These are phyloP conservation scores for Hippophae rhamnoides DNA, from an alignment of 306 rosid species.

Conservation along the genomic window DNA sequence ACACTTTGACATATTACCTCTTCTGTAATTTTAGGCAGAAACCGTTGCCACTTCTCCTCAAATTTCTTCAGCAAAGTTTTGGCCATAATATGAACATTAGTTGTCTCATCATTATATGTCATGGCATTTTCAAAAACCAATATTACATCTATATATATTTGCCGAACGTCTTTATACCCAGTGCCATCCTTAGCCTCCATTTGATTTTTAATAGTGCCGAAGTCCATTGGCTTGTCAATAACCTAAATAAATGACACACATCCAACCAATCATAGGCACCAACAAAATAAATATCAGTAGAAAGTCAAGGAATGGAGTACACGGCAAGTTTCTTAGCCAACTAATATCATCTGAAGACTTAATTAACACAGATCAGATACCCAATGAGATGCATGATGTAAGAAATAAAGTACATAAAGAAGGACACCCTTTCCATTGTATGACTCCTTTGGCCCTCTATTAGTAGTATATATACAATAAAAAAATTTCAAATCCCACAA, in stretches of 20 bases:
- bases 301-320: not conserved
- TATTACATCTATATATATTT: conserved; percentile 70
- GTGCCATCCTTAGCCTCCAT: conserved; percentile 84
- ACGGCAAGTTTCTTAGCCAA: not conserved
- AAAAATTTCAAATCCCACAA: no score
- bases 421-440: no score
- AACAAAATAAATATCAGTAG: conserved; percentile 2
- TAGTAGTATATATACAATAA: no score
- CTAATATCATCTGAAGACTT: not conserved
- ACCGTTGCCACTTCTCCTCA: conserved; percentile 89
- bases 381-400: no score
- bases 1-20: conserved; percentile 40
- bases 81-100: conserved; percentile 89
- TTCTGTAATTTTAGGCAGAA: conserved; percentile 79
- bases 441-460: no score
- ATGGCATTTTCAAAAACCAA: conserved; percentile 79
- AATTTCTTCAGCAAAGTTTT: conserved; percentile 71
- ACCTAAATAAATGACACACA: conserved; percentile 38
- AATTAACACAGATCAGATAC: not conserved
- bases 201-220: conserved; percentile 77
- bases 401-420: no score
- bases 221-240: conserved; percentile 97
- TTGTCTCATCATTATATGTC: conserved; percentile 78
- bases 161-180: conserved; percentile 76
- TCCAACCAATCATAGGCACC: conserved; percentile 19